Base-by-base conservation (phyloP, 108 stramenopile genomes). In the Ochromonas danica region DNA sequence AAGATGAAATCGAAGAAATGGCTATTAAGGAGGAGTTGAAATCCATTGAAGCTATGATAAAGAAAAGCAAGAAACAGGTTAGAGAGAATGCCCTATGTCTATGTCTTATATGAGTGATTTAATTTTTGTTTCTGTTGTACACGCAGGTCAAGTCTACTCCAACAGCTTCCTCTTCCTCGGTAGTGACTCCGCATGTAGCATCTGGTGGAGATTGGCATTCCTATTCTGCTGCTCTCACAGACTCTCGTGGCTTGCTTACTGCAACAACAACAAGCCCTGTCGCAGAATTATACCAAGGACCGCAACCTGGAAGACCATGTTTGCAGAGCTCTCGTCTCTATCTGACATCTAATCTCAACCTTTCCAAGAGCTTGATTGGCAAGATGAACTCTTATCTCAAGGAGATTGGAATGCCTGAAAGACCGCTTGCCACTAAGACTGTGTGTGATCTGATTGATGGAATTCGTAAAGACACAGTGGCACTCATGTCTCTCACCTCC, bases 51-150 rank as follows among this genome's bases (percentile, higher is more conserved):
- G 36, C 6, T 14, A 6, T 10, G 43, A 6, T 75, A 25, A 75
- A 75, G 40, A 75, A 75, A 36, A 6, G 6, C 27, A 75, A 75
- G 31, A 75, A 75, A 75, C 10, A 10, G 67, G 67, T 70, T 17
- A 10, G 67, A n/a, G n/a, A n/a, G n/a, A n/a, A n/a, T n/a, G n/a
- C n/a, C n/a, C n/a, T n/a, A n/a, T n/a, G n/a, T n/a, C n/a, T n/a
- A n/a, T n/a, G n/a, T n/a, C n/a, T n/a, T n/a, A n/a, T n/a, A n/a
- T n/a, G n/a, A n/a, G n/a, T n/a, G n/a, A n/a, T n/a, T n/a, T n/a
- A n/a, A n/a, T n/a, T n/a, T n/a, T n/a, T n/a, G n/a, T n/a, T n/a
- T n/a, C n/a, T n/a, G n/a, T n/a, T n/a, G n/a, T n/a, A n/a, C n/a
- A n/a, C n/a, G n/a, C n/a, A n/a, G n/a, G n/a, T n/a, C n/a, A n/a